phyloP scores from a whole-genome alignment of 495 filamentous ascomycete species.

The Aspergillus taichungensis region DNA sequence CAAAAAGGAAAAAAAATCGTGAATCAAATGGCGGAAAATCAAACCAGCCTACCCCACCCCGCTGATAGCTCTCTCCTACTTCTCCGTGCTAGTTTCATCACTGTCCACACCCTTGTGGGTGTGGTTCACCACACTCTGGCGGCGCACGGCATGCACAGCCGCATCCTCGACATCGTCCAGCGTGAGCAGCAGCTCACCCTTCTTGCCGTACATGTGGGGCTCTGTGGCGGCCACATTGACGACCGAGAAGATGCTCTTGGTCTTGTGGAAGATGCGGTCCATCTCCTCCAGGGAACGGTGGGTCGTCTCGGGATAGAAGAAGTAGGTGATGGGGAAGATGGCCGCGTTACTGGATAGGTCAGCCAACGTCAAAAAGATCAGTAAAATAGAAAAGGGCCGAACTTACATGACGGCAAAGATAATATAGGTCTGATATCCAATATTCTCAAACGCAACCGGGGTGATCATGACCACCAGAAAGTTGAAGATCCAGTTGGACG shows the following conservation, averaged over 20 bases:
- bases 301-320: conserved; percentile 71
- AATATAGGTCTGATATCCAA: conserved; percentile 64
- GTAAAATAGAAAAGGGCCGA: not conserved
- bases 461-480: conserved; percentile 64
- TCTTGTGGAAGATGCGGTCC: conserved; percentile 67
- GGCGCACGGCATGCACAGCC: conserved; percentile 25
- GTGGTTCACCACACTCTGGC: conserved; percentile 20
- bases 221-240: conserved; percentile 50
- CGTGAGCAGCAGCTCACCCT: conserved; percentile 50
- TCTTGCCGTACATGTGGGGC: conserved; percentile 61
- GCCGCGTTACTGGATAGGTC: conserved; percentile 47
- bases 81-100: conserved; percentile 24
- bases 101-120: conserved; percentile 21
- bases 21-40: not conserved
- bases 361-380: conserved; percentile 5
- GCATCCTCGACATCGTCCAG: conserved; percentile 29
- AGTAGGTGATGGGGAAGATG: conserved; percentile 61
- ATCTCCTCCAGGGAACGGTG: conserved; percentile 69
- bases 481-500: conserved; percentile 40
- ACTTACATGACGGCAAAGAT: conserved; percentile 66
- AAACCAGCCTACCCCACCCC: not conserved
- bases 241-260: conserved; percentile 43
- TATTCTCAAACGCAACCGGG: conserved; percentile 57
- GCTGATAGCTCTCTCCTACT: conserved; percentile 3
- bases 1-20: not conserved